Base-by-base conservation (phyloP, 1,139 yeast genomes). In the Yamadazyma buinensis region DNA sequence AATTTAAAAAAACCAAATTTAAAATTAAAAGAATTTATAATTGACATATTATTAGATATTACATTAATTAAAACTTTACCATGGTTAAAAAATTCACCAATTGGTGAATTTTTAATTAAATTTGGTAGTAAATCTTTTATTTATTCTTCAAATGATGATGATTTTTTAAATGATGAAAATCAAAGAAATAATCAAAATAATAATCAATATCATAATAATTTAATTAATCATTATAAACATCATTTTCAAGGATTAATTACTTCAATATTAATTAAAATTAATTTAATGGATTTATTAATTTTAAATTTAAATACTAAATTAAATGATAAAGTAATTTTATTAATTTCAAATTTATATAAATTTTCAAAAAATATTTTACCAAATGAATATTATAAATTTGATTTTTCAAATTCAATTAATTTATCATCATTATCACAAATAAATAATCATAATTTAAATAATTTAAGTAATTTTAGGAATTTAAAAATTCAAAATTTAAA, bases 41-140 rank as follows among this genome's bases (percentile, higher is more conserved):
- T 88, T 47, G 95, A 88, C 50, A 65, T 88, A 5, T 64, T 90
- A 26, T 70, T 82, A 26, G 90, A 85, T 49, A 61, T 85, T 3
- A 64, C 88, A 14, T 59, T 81, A 37, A 76, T 88, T 7, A 65
- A 70, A 44, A 67, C 79, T 1, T 58, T 85, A 13, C 78, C 85
- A 0, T 80, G 86, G 81, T 54, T 80, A 21, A 48, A 47, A 8
- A 52, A 65, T 14, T 54, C 65, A 7, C 36, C 52, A 1, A 55
- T 67, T 22, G 72, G 70, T 2, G 64, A 61, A n/a, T 42, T 53
- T 4, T 43, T 67, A 3, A 8, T 25, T 3, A 40, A 42, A 26
- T 40, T 41, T 28, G 41, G 44, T 29, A 34, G 37, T 3, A 32
- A 38, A 9, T 35, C 39, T 7, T 33, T 30, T 5, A 36, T 42